A percentile compares a stretch with the other conserved stretches of the same genome.
phyloP scores from a whole-genome alignment of 139 green algal species.

The Dunaliella primolecta region DNA sequence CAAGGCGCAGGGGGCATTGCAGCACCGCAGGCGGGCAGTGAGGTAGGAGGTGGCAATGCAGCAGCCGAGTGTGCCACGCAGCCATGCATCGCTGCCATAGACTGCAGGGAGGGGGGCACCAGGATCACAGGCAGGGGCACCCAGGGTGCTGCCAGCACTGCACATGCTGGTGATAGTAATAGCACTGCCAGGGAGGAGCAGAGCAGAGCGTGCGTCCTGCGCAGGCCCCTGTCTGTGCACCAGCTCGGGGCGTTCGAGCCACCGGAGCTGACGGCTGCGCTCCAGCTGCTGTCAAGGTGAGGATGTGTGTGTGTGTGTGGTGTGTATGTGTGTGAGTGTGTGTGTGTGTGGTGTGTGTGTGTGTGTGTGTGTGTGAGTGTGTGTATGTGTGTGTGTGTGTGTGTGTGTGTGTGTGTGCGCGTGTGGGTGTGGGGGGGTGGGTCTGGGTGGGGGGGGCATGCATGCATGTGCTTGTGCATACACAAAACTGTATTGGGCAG shows the following conservation, averaged over 20 bases:
- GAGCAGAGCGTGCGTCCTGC: not conserved
- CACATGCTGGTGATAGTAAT: not conserved
- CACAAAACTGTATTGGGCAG: too few species aligned
- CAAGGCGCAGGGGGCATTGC: not conserved
- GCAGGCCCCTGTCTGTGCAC: not conserved
- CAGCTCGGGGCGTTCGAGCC: not conserved
- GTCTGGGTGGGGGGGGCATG: too few species aligned
- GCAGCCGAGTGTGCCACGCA: too few species aligned
- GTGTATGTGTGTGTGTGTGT: slow-evolving; percentile 20
- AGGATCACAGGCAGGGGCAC: not conserved
- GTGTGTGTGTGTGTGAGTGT: too few species aligned
- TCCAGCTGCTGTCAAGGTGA: not conserved
- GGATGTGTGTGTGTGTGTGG: slow-evolving; percentile 18
- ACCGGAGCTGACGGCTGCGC: not conserved
- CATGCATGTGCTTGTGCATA: too few species aligned
- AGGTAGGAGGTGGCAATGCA: too few species aligned
- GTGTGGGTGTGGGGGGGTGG: not conserved
- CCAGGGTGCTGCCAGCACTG: not conserved
- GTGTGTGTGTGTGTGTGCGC: slow-evolving; percentile 10
- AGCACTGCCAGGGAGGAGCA: not conserved
- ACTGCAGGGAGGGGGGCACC: not conserved
- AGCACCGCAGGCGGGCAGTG: too few species aligned
- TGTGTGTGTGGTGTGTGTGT: too few species aligned
- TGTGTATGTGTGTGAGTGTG: not conserved
- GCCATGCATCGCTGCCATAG: not conserved